phyloP scores from a whole-genome alignment of 83 land plant genomes.

The Picea abies region DNA sequence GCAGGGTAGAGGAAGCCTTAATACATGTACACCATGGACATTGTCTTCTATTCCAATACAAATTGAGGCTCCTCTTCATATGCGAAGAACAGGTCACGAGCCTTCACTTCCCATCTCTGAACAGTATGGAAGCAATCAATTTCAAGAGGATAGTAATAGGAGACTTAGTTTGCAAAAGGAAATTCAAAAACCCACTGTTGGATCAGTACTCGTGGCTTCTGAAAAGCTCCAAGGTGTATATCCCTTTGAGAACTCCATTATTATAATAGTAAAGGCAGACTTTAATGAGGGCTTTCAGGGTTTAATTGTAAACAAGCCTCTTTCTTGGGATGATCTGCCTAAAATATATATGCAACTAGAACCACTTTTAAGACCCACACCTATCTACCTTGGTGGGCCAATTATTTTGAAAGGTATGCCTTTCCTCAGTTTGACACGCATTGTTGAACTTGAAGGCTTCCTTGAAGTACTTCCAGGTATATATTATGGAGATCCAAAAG shows the following conservation, averaged over 20 bases:
- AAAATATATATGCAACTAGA: conserved; percentile 36
- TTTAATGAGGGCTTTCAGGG: conserved; percentile 55
- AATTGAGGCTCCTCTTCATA: conserved; percentile 12
- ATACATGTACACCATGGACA: background rate
- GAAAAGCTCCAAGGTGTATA: conserved; percentile 40
- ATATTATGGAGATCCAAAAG: conserved; percentile 57
- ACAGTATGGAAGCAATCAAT: conserved; percentile 4
- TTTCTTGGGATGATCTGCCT: conserved; percentile 50
- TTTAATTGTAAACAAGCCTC: conserved; percentile 66
- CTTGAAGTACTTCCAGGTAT: conserved; percentile 44
- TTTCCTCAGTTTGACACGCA: conserved; percentile 47
- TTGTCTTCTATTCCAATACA: conserved; percentile 14
- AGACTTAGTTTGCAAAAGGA: conserved; percentile 6
- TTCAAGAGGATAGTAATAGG: background rate
- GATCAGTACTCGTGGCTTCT: conserved; percentile 58
- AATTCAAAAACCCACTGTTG: conserved; percentile 28
- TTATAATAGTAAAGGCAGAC: conserved; percentile 63
- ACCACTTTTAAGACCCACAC: conserved; percentile 36
- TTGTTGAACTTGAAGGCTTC: conserved; percentile 24
- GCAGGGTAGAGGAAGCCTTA: background rate
- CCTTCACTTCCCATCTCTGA: background rate
- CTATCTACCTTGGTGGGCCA: conserved; percentile 75
- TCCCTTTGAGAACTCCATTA: conserved; percentile 54
- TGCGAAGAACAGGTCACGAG: conserved; percentile 5
- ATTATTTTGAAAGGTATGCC: conserved; percentile 45